Conservation (phyloP, 768 basidiomycete genomes). For the Termitomyces sp. region DNA sequence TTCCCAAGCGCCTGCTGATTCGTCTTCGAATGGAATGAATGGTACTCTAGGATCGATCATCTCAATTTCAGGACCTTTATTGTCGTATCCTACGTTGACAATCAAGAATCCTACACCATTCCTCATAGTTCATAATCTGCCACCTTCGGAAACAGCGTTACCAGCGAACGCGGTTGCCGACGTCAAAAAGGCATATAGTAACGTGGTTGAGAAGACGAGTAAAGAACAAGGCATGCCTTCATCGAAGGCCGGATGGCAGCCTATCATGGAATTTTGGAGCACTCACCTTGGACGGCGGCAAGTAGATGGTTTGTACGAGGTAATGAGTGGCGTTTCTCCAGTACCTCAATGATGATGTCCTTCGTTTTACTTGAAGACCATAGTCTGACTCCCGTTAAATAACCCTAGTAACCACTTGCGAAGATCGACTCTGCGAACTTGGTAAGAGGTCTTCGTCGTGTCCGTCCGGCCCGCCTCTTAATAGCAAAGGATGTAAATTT, state of each 20-base stretch:
- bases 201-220: slow-evolving; percentile 44
- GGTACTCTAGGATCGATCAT: slow-evolving; percentile 59
- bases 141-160: slow-evolving; percentile 39
- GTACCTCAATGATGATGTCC: background rate
- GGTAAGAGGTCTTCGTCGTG: too few species aligned
- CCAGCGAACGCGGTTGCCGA: slow-evolving; percentile 39
- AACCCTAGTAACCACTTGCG: background rate
- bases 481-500: too few species aligned
- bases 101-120: slow-evolving; percentile 52
- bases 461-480: too few species aligned
- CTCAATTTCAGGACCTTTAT: slow-evolving; percentile 64
- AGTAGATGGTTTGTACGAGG: slow-evolving; percentile 62
- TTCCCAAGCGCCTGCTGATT: slow-evolving; percentile 6
- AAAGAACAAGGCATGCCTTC: slow-evolving; percentile 64
- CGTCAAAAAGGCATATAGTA: slow-evolving; percentile 56
- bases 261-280: slow-evolving; percentile 87
- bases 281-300: slow-evolving; percentile 52
- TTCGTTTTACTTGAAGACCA: background rate
- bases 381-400: background rate
- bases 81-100: slow-evolving; percentile 69
- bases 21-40: slow-evolving; percentile 12
- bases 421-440: too few species aligned
- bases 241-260: slow-evolving; percentile 73
- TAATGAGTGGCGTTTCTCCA: slow-evolving; percentile 40
- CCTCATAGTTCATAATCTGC: slow-evolving; percentile 51